Evolutionary conservation across 345 rosid genomes (phyloP), one percentile per base, ranked within the genome.

Genomic region (Melaleuca alternifolia): DNA sequence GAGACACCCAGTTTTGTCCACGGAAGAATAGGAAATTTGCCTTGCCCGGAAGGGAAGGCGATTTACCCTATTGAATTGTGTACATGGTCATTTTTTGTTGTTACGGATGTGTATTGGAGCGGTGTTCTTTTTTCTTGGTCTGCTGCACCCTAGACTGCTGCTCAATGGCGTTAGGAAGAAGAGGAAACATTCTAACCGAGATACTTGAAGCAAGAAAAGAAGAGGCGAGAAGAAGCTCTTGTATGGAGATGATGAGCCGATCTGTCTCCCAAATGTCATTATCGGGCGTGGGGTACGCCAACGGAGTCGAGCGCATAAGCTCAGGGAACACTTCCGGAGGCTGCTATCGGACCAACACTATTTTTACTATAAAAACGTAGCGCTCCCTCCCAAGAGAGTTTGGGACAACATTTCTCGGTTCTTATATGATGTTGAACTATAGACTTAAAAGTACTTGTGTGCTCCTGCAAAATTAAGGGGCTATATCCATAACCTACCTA

Each of bases 401-500:
- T 97, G 99, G 99, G 92, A 90, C 50, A 94, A 94, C 26, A 96
- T 97, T 6, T 96, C 98, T 0, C 87, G 98, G 6, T 93, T 90
- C 54, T 59, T 97, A 41, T 94, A 91, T 53, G 97, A 95, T 10
- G 91, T 96, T 79, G 92, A 91, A 86, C 99, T 86, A 98, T 97
- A 0, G 99, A 96, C 87, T 97, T 98, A 41, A 41, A 94, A 93
- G 46, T 91, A 91, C 33, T 93, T 97, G 54, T 96, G 99, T 86
- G 99, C 98, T 30, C 88, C 99, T 76, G 99, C 99, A 21, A 93
- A 99, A 88, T 96, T 96, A 88, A 91, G 99, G 86, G 99, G 99
- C 0, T 96, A 96, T 65, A 83, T 97, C 20, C 99, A 97, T 89
- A 97, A 97, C 57, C 95, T 96, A 9, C 99, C 99, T 10, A 92